A percentile compares a stretch with the other conserved stretches of the same genome.
These are phyloP conservation scores for Spiraea crenata DNA, from an alignment of 331 rosid species.

Conservation along the genomic window DNA sequence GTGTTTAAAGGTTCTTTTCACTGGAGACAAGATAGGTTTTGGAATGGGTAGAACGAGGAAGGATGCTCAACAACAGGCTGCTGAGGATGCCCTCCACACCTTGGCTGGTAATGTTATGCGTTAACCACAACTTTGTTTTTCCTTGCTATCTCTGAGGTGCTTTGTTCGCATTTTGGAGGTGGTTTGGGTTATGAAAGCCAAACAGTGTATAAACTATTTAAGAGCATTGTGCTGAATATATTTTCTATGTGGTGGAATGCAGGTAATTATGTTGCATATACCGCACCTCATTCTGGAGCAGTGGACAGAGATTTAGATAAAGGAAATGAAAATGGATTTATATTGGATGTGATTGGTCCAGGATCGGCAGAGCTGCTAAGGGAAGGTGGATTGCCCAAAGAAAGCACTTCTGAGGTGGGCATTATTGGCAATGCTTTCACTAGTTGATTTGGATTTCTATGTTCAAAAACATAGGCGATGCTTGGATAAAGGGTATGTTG, in stretches of 20 bases:
- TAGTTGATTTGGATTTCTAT: conserved; percentile 63
- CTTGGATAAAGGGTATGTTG: conserved; percentile 99
- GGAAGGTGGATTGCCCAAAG: conserved; percentile 60
- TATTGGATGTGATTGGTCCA: conserved; percentile 60
- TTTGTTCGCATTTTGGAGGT: neutral
- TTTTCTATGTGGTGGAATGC: conserved; percentile 36
- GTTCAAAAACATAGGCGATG: conserved; percentile 86
- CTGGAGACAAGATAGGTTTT: conserved; percentile 91
- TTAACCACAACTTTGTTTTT: neutral
- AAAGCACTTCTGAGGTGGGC: conserved; percentile 77
- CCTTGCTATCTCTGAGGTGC: neutral
- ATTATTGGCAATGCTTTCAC: conserved; percentile 42
- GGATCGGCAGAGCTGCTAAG: conserved; percentile 45
- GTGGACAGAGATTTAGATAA: conserved; percentile 68
- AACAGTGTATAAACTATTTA: neutral
- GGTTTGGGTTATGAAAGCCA: neutral
- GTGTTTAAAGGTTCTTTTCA: conserved; percentile 65
- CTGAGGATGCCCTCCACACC: conserved; percentile 85
- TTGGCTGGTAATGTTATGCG: conserved; percentile 65
- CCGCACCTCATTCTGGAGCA: conserved; percentile 57
- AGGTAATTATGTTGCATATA: conserved; percentile 80
- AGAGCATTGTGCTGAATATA: conserved; percentile 5
- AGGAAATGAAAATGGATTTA: conserved; percentile 82
- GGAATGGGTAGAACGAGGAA: conserved; percentile 95
- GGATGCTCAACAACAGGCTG: conserved; percentile 98